Conservation (phyloP, 148 eudicot genomes). For the Diospyros kaki region DNA sequence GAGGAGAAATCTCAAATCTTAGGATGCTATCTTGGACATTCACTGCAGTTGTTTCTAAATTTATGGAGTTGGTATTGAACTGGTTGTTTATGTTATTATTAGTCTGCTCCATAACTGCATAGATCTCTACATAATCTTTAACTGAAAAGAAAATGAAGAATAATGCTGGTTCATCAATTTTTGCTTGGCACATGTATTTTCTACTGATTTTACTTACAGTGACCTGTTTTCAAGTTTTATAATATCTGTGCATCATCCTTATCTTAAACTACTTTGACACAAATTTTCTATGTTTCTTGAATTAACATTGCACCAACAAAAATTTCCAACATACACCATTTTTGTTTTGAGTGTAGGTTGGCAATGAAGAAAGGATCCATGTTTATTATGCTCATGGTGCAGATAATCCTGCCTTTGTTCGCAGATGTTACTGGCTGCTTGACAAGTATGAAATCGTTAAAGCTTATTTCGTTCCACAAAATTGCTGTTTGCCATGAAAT, state of each 20-base stretch:
- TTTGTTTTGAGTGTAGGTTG: constrained; percentile 52
- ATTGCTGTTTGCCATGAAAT: background rate
- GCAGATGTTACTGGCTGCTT: constrained; percentile 98
- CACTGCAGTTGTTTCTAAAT: too few species aligned
- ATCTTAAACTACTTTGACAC: background rate
- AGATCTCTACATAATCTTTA: too few species aligned
- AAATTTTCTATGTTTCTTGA: background rate
- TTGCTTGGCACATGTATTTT: too few species aligned
- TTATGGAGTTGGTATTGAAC: too few species aligned
- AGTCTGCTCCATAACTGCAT: too few species aligned
- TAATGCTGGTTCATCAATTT: too few species aligned
- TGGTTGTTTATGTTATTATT: too few species aligned
- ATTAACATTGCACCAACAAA: constrained; percentile 5
- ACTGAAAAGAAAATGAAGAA: too few species aligned
- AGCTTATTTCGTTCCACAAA: constrained; percentile 12
- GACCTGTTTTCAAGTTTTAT: too few species aligned
- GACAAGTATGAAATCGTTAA: constrained; percentile 67
- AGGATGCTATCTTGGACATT: too few species aligned
- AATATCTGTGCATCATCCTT: background rate
- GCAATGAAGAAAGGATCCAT: constrained; percentile 85
- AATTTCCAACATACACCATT: constrained; percentile 5
- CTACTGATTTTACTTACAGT: too few species aligned
- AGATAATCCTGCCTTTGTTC: constrained; percentile 75
- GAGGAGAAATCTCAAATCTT: too few species aligned
- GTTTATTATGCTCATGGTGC: constrained; percentile 95